Evolutionary conservation across 768 basidiomycete genomes (phyloP).

Genomic region (Amyloporia xantha): DNA sequence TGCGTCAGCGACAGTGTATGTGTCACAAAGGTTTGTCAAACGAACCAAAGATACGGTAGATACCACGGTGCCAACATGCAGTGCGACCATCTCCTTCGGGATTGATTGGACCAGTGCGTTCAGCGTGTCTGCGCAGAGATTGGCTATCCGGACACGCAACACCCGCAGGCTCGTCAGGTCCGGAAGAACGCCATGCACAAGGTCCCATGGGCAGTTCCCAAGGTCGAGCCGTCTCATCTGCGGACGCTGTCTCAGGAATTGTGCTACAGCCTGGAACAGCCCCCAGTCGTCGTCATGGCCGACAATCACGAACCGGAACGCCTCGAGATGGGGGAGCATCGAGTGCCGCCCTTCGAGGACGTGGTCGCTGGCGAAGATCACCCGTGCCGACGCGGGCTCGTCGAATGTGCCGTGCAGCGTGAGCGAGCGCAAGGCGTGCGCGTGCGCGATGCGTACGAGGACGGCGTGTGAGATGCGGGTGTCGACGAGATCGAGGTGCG

Average conservation of each 20-base stretch:
- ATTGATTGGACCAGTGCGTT: constrained; percentile 24
- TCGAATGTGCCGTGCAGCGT: constrained; percentile 64
- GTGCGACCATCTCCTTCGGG: constrained; percentile 40
- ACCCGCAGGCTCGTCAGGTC: constrained; percentile 47
- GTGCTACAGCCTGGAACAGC: constrained; percentile 48
- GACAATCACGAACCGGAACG: constrained; percentile 58
- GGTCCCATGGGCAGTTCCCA: constrained; percentile 60
- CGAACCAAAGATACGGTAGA: constrained; percentile 46
- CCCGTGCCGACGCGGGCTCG: constrained; percentile 47
- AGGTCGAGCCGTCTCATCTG: constrained; percentile 51
- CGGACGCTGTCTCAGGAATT: constrained; percentile 44
- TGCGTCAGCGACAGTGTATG: too few species aligned
- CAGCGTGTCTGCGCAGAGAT: constrained; percentile 35
- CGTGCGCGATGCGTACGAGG: constrained; percentile 55
- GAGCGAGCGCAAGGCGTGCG: constrained; percentile 52
- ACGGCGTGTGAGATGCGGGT: constrained; percentile 61
- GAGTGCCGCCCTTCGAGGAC: constrained; percentile 52
- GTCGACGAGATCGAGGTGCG: constrained; percentile 65
- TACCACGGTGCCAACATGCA: constrained; percentile 44
- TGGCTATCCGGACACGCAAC: constrained; percentile 50
- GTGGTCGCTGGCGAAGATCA: constrained; percentile 58
- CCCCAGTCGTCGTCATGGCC: constrained; percentile 51
- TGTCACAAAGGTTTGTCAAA: background rate
- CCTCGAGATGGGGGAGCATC: constrained; percentile 54
- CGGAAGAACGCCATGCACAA: constrained; percentile 45